Evolutionary conservation across 495 filamentous ascomycete species (phyloP).

Genomic region (Ramalina peruviana): DNA sequence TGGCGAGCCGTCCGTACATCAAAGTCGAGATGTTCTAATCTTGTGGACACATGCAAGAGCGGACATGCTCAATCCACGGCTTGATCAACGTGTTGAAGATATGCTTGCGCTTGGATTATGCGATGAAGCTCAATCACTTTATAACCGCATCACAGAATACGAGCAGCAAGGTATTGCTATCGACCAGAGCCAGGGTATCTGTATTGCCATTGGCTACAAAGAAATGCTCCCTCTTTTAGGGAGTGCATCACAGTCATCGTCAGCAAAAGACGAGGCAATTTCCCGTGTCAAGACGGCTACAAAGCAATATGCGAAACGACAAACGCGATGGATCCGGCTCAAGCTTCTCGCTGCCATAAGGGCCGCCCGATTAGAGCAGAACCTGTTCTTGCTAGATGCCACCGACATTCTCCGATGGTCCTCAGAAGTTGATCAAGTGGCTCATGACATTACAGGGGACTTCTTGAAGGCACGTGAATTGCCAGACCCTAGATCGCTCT

Average conservation of each 20-base stretch:
- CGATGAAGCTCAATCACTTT: constrained; percentile 49
- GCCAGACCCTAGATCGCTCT: constrained; percentile 48
- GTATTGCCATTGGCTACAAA: constrained; percentile 92
- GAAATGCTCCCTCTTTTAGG: constrained; percentile 63
- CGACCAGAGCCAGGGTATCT: constrained; percentile 70
- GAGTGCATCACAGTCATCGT: constrained; percentile 27
- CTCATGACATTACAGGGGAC: constrained; percentile 39
- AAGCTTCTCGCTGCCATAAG: constrained; percentile 56
- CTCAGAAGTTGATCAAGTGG: constrained; percentile 46
- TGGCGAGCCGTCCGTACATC: no score
- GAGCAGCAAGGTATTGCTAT: constrained; percentile 36
- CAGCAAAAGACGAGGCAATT: constrained; percentile 30
- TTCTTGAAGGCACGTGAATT: constrained; percentile 45
- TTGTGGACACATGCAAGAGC: constrained; percentile 77
- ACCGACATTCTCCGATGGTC: constrained; percentile 45
- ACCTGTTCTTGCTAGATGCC: constrained; percentile 63
- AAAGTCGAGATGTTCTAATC: constrained; percentile 40
- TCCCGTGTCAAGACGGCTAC: constrained; percentile 62
- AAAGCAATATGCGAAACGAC: constrained; percentile 71
- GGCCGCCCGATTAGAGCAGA: constrained; percentile 33
- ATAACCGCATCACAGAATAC: constrained; percentile 34
- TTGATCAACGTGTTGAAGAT: constrained; percentile 62
- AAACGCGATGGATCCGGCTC: constrained; percentile 74
- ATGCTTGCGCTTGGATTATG: constrained; percentile 71
- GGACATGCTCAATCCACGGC: constrained; percentile 48